Percentiles rank a stretch among this genome's conserved stretches.
Evolutionary conservation across 345 rosid genomes (phyloP).

Genomic region (Lumnitzera littorea): DNA sequence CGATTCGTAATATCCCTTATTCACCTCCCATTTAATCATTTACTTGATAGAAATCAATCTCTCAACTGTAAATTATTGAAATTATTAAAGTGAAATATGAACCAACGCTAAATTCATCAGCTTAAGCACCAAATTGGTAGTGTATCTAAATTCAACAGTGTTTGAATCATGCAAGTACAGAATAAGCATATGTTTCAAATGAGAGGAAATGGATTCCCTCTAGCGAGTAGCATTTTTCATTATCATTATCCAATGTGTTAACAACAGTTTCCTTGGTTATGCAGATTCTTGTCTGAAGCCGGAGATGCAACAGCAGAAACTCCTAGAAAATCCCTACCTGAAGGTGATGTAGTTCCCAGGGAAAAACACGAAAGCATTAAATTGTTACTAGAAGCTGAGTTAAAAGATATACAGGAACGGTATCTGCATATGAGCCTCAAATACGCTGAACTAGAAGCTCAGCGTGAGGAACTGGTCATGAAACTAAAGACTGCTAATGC

Average conservation of each 20-base stretch:
- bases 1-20: too few relatives aligned
- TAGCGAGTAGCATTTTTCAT: not conserved
- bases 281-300: constrained; percentile 22
- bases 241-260: not conserved
- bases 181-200: not conserved
- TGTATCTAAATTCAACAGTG: too few relatives aligned
- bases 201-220: not conserved
- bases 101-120: too few relatives aligned
- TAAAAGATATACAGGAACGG: constrained; percentile 43
- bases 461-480: constrained; percentile 57
- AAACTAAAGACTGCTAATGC: constrained; percentile 35
- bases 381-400: constrained; percentile 44
- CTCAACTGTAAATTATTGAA: too few relatives aligned
- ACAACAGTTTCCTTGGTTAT: not conserved
- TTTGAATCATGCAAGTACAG: too few relatives aligned
- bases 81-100: too few relatives aligned
- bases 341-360: constrained; percentile 31
- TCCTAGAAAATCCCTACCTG: constrained; percentile 24
- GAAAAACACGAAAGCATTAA: constrained; percentile 39
- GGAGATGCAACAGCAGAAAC: constrained; percentile 13
- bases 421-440: constrained; percentile 55
- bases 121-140: too few relatives aligned
- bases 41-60: too few relatives aligned
- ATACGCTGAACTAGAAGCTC: constrained; percentile 50
- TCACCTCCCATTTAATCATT: too few relatives aligned